Evolutionary conservation across 306 rosid species (phyloP).

Genomic region (Amphicarpaea edgeworthii): DNA sequence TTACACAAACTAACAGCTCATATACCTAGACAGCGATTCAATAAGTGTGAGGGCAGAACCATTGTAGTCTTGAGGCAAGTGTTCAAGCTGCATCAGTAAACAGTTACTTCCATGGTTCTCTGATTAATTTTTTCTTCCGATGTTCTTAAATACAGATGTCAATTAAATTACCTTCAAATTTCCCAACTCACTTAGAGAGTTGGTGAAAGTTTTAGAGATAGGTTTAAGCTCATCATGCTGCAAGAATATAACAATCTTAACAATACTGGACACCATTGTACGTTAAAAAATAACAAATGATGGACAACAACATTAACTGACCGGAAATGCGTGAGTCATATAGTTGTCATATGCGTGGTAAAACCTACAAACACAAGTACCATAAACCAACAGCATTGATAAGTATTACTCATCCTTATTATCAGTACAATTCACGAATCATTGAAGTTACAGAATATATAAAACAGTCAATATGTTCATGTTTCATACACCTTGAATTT

Average conservation of each 20-base stretch:
- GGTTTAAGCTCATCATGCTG: conserved; percentile 99
- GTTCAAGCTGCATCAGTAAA: conserved; percentile 80
- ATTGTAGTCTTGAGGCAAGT: conserved; percentile 74
- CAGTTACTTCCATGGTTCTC: conserved; percentile 43
- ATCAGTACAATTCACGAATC: not conserved
- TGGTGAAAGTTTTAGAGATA: conserved; percentile 78
- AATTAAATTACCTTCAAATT: conserved; percentile 77
- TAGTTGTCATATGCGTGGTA: conserved; percentile 96
- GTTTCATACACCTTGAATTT: not conserved
- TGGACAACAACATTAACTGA: conserved; percentile 48
- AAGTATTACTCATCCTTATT: not conserved
- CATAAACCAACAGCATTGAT: conserved; percentile 5
- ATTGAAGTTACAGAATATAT: conserved; percentile 21
- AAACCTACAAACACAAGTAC: conserved; percentile 65
- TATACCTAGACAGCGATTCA: conserved; percentile 91
- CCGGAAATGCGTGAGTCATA: conserved; percentile 95
- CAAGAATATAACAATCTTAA: conserved; percentile 45
- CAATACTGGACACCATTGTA: conserved; percentile 13
- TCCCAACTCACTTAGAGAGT: conserved; percentile 93
- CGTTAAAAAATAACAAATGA: conserved; percentile 29
- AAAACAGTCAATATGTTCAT: conserved; percentile 8
- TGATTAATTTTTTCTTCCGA: conserved; percentile 24
- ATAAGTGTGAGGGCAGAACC: conserved; percentile 96
- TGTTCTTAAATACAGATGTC: conserved; percentile 15
- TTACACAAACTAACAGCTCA: conserved; percentile 20